A percentile compares a stretch with the other conserved stretches of the same genome.
Conservation (phyloP, 305 asterid species). For the Lippia alba region DNA sequence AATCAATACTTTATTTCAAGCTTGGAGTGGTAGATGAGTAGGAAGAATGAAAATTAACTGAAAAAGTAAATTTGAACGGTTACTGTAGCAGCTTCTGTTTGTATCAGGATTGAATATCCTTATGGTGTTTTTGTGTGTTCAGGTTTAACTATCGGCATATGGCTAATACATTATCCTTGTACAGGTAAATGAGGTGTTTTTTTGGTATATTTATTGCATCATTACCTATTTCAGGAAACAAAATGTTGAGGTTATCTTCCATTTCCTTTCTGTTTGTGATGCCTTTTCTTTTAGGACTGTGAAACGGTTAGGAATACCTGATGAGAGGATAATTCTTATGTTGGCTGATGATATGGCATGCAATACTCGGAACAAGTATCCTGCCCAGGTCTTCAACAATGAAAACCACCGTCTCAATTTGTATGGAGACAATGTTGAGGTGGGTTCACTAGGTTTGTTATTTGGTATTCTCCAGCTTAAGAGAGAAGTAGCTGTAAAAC, state of each 20-base stretch:
- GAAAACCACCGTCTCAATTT: conserved; percentile 91
- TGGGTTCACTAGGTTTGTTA: conserved; percentile 36
- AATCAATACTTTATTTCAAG: neutral
- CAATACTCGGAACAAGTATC: conserved; percentile 95
- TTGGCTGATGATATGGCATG: conserved; percentile 99
- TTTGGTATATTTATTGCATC: conserved; percentile 29
- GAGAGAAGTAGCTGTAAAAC: neutral
- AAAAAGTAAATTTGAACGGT: neutral
- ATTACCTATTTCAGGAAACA: conserved; percentile 6
- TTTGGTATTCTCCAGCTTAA: conserved; percentile 7
- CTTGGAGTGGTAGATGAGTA: neutral
- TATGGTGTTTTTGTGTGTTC: conserved; percentile 29
- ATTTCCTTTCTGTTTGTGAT: conserved; percentile 21
- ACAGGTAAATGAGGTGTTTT: conserved; percentile 60
- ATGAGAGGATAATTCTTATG: conserved; percentile 97
- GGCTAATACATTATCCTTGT: conserved; percentile 93
- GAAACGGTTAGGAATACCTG: conserved; percentile 93
- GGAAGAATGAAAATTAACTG: neutral
- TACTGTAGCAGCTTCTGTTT: conserved; percentile 13
- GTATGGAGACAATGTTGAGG: conserved; percentile 99
- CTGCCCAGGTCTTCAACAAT: conserved; percentile 98
- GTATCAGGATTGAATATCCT: conserved; percentile 23
- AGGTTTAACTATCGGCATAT: conserved; percentile 98
- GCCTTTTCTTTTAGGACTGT: conserved; percentile 69
- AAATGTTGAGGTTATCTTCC: conserved; percentile 15